Conservation (phyloP, 768 basidiomycete species). For the Phaeotremella skinneri region DNA sequence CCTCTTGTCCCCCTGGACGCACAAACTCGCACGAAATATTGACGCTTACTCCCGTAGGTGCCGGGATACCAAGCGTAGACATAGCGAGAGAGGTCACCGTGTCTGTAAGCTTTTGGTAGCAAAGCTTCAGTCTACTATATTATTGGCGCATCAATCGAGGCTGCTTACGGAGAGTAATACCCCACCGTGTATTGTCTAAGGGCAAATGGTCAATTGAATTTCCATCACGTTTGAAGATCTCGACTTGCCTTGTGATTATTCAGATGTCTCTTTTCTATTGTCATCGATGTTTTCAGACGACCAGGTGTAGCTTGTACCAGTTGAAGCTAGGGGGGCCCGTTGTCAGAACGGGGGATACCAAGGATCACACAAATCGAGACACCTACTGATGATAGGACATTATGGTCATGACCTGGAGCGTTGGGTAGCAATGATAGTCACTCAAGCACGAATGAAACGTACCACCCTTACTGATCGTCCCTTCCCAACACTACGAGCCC, state of each 20-base stretch:
- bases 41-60: constrained; percentile 47
- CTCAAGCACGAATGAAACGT: constrained; percentile 1
- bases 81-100: constrained; percentile 47
- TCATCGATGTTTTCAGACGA: constrained; percentile 25
- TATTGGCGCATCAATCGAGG: neutral
- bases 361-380: neutral
- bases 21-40: constrained; percentile 49
- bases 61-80: constrained; percentile 42
- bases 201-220: neutral
- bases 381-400: constrained; percentile 34
- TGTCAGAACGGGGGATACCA: neutral
- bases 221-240: neutral
- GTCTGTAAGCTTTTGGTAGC: constrained; percentile 41
- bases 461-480: constrained; percentile 37
- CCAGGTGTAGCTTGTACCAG: constrained; percentile 36
- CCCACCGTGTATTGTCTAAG: constrained; percentile 44
- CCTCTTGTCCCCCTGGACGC: constrained; percentile 41
- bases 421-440: too few species aligned
- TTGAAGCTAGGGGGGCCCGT: constrained; percentile 21
- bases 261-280: constrained; percentile 35
- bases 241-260: constrained; percentile 42
- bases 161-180: constrained; percentile 39
- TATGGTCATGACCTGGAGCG: constrained; percentile 33
- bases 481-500: constrained; percentile 30
- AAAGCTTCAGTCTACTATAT: constrained; percentile 8